Evolutionary conservation across 441 rosid species (phyloP).

Genomic region (Adansonia gregorii): DNA sequence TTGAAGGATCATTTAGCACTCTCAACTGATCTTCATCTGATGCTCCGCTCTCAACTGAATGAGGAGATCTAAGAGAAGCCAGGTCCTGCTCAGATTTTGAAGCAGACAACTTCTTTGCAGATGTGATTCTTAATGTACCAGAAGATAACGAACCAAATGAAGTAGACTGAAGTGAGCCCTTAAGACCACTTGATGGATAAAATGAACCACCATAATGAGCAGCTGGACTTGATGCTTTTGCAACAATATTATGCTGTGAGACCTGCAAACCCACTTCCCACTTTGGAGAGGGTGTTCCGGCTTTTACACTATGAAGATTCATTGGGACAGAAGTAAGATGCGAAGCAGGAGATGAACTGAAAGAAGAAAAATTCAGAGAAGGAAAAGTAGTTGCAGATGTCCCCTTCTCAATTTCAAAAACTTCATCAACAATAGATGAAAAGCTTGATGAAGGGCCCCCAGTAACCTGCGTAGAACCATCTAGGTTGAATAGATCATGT

Average conservation of each 20-base stretch:
- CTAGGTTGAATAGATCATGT: constrained; percentile 52
- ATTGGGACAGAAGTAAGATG: constrained; percentile 59
- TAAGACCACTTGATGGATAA: constrained; percentile 52
- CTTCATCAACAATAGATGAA: constrained; percentile 88
- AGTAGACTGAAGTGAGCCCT: constrained; percentile 56
- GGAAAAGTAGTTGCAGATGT: constrained; percentile 50
- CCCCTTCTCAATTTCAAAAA: constrained; percentile 86
- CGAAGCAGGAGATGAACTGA: constrained; percentile 53
- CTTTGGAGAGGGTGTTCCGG: constrained; percentile 55
- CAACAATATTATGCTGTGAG: constrained; percentile 45
- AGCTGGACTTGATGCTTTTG: constrained; percentile 41
- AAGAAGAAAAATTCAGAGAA: constrained; percentile 53
- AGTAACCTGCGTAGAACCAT: constrained; percentile 53
- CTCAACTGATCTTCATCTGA: constrained; percentile 61
- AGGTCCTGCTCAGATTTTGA: constrained; percentile 89
- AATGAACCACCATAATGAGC: constrained; percentile 47
- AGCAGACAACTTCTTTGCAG: constrained; percentile 52
- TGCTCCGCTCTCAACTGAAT: constrained; percentile 52
- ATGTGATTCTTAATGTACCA: constrained; percentile 52
- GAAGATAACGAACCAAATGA: constrained; percentile 60
- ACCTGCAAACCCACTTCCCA: constrained; percentile 62
- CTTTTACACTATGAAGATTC: constrained; percentile 47
- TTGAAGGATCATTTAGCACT: constrained; percentile 44
- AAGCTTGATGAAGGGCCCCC: constrained; percentile 73
- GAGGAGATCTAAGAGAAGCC: constrained; percentile 68